Percentiles rank a stretch among this genome's conserved stretches.
Conservation (phyloP, 1,139 yeast species). For the Candida tetrigidarum region DNA sequence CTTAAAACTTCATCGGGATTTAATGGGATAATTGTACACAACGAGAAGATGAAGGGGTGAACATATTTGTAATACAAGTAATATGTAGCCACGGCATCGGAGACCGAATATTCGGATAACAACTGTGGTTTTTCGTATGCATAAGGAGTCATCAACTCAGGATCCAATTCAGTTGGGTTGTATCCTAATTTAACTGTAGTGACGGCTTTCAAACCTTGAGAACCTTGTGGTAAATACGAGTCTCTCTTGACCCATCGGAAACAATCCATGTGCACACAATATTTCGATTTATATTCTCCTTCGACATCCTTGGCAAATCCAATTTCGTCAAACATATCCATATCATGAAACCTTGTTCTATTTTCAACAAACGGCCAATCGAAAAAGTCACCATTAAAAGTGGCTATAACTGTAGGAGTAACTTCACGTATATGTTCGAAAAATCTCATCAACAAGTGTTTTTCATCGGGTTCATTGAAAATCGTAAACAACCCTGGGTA, state of each 20-base stretch:
- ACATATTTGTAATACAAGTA: constrained; percentile 95
- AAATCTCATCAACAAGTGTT: constrained; percentile 71
- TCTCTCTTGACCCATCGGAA: constrained; percentile 99
- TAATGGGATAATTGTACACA: constrained; percentile 93
- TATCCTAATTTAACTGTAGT: constrained; percentile 96
- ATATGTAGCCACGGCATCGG: constrained; percentile 99
- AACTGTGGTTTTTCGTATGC: constrained; percentile 94
- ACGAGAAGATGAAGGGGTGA: constrained; percentile 95
- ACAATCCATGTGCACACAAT: constrained; percentile 98
- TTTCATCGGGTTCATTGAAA: constrained; percentile 89
- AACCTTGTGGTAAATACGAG: constrained; percentile 96
- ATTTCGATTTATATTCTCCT: constrained; percentile 90
- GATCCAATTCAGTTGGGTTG: constrained; percentile 95
- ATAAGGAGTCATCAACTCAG: constrained; percentile 97
- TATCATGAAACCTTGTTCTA: constrained; percentile 79
- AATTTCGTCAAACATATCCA: constrained; percentile 90
- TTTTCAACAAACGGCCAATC: constrained; percentile 99
- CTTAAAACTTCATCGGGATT: constrained; percentile 96
- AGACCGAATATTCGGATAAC: constrained; percentile 94
- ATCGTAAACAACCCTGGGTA: constrained; percentile 89
- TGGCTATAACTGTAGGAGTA: constrained; percentile 93
- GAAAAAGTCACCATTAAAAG: constrained; percentile 97
- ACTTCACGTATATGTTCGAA: constrained; percentile 90
- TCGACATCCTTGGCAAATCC: constrained; percentile 92
- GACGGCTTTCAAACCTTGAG: constrained; percentile 98